phyloP scores from a whole-genome alignment of 169 alveolate genomes.

The Cryptosporidium ubiquitum region DNA sequence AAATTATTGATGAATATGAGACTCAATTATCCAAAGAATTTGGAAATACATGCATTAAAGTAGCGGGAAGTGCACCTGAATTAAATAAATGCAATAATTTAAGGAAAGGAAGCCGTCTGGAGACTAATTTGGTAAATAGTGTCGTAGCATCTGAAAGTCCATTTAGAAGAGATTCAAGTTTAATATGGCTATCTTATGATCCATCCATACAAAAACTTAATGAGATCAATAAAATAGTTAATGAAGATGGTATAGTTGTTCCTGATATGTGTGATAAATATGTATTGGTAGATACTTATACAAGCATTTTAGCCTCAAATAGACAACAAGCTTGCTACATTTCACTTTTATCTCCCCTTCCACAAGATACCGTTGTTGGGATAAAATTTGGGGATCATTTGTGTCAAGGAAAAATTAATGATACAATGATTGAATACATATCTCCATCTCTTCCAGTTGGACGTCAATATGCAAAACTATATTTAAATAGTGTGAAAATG shows the following conservation, averaged over 20 bases:
- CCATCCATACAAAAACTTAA: not conserved
- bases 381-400: constrained; percentile 52
- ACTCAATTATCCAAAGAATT: not conserved
- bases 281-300: constrained; percentile 39
- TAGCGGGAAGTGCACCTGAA: not conserved
- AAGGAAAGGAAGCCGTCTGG: constrained; percentile 11
- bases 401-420: constrained; percentile 38
- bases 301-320: constrained; percentile 30
- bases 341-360: constrained; percentile 27
- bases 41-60: not conserved
- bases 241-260: constrained; percentile 11
- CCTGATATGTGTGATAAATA: constrained; percentile 51
- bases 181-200: constrained; percentile 30
- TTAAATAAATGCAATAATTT: not conserved
- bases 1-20: constrained; percentile 51
- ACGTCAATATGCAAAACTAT: constrained; percentile 37
- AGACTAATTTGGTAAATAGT: constrained; percentile 9
- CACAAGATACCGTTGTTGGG: constrained; percentile 55
- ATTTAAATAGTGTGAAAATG: constrained; percentile 43
- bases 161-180: constrained; percentile 34
- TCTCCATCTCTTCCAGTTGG: constrained; percentile 63
- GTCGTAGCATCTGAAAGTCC: constrained; percentile 23
- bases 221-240: not conserved
- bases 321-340: constrained; percentile 47
- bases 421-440: constrained; percentile 47